Evolutionary conservation across 371 early-diverging fungal genomes (phyloP).

Genomic region (Apophysomyces trapeziformis): DNA sequence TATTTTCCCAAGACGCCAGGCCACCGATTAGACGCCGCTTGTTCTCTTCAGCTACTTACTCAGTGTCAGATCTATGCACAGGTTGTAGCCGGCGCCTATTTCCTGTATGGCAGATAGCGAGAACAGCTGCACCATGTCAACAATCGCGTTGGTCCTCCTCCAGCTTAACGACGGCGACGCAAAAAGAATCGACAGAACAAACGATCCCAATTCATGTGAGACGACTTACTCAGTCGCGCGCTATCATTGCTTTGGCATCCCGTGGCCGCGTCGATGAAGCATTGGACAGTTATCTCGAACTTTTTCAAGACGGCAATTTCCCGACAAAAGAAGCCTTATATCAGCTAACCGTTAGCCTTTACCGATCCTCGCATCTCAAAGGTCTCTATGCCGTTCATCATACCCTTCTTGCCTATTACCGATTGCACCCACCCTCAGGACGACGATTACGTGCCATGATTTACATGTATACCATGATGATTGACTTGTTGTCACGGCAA

Average conservation of each 20-base stretch:
- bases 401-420: constrained; percentile 20
- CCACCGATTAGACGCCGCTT: not conserved
- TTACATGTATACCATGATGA: constrained; percentile 25
- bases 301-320: constrained; percentile 5
- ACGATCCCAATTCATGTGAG: not conserved
- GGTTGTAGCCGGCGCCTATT: not conserved
- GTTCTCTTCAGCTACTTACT: not conserved
- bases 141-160: not conserved
- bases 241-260: not conserved
- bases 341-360: constrained; percentile 20
- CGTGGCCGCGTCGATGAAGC: not conserved
- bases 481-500: constrained; percentile 16
- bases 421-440: constrained; percentile 11
- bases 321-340: constrained; percentile 25
- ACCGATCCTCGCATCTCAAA: constrained; percentile 16
- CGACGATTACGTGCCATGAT: constrained; percentile 17
- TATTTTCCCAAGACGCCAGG: not conserved
- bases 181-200: not conserved
- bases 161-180: not conserved
- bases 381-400: constrained; percentile 26
- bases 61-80: not conserved
- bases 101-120: not conserved
- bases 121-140: not conserved
- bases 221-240: not conserved
- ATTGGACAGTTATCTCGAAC: constrained; percentile 13